Conservation (phyloP, 495 filamentous ascomycete species). For the Cryomyces antarcticus region DNA sequence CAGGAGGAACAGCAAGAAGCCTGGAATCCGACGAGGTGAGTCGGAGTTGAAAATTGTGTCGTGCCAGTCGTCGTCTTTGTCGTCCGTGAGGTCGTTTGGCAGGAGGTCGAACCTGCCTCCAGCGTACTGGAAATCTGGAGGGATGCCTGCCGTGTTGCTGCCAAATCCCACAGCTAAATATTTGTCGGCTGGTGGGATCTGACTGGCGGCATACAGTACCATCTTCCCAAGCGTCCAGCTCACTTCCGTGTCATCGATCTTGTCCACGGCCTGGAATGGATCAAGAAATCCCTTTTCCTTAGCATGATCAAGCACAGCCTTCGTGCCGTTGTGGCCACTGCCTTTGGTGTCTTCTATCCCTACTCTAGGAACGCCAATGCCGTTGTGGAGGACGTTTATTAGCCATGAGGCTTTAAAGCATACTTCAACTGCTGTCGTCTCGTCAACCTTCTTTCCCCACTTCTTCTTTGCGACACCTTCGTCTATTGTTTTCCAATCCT, state of each 20-base stretch:
- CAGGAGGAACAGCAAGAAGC: conserved; percentile 52
- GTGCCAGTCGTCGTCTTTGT: conserved; percentile 50
- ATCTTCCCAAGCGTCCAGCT: conserved; percentile 97
- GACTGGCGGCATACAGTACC: conserved; percentile 85
- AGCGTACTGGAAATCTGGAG: conserved; percentile 67
- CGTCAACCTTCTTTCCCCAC: conserved; percentile 62
- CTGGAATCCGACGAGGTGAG: conserved; percentile 45
- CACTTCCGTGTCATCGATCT: conserved; percentile 83
- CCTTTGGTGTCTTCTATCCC: conserved; percentile 43
- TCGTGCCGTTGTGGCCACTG: conserved; percentile 47
- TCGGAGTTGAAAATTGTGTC: conserved; percentile 43
- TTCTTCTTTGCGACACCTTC: conserved; percentile 37
- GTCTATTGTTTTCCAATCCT: conserved; percentile 59
- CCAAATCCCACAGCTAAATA: conserved; percentile 76
- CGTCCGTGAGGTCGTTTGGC: conserved; percentile 25
- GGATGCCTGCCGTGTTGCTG: conserved; percentile 47
- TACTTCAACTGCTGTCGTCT: conserved; percentile 54
- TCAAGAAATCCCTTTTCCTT: conserved; percentile 67
- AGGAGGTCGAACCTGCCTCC: conserved; percentile 28
- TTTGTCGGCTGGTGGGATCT: conserved; percentile 43
- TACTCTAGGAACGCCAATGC: conserved; percentile 83
- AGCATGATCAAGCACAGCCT: conserved; percentile 44
- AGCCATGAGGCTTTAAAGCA: conserved; percentile 98
- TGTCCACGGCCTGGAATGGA: conserved; percentile 83
- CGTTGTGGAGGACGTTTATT: conserved; percentile 86